A percentile compares a stretch with the other conserved stretches of the same genome.
phyloP scores from a whole-genome alignment of 2,329 filamentous ascomycete genomes.

The Fusarium zealandicum region DNA sequence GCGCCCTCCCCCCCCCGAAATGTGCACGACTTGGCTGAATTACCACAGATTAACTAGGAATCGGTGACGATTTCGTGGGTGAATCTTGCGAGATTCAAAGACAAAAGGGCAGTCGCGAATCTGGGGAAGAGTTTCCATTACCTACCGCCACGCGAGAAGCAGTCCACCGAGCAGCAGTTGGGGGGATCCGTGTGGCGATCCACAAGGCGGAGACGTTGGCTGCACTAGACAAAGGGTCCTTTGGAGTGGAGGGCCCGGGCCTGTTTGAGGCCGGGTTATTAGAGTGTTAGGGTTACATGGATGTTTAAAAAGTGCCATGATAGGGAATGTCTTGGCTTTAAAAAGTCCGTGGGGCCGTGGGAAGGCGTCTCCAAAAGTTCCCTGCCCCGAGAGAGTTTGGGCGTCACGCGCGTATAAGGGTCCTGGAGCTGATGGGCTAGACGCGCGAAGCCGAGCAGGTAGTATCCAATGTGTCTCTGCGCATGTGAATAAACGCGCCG shows the following conservation, averaged over 20 bases:
- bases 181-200: background rate
- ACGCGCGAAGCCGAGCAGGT: no score
- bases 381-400: background rate
- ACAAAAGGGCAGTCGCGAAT: conserved; percentile 10
- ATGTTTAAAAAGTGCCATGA: conserved; percentile 6
- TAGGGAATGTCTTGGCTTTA: conserved; percentile 5
- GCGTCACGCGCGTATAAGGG: conserved; percentile 15
- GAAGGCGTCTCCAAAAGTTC: conserved; percentile 24
- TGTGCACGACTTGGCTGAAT: no score
- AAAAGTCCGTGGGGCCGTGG: conserved; percentile 28
- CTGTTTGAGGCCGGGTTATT: conserved; percentile 9
- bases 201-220: background rate
- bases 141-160: conserved; percentile 10
- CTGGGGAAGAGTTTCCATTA: conserved; percentile 29
- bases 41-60: conserved; percentile 13
- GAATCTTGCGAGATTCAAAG: conserved; percentile 14
- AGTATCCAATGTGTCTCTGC: no score
- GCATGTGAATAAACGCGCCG: no score
- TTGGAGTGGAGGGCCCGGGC: background rate
- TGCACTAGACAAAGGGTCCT: conserved; percentile 36
- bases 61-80: conserved; percentile 19
- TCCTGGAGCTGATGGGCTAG: conserved; percentile 5
- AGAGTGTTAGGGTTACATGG: conserved; percentile 5
- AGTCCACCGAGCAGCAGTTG: background rate
- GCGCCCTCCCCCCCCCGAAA: no score